phyloP scores from a whole-genome alignment of 2,329 filamentous ascomycete species.

The Shiraia bambusicola region DNA sequence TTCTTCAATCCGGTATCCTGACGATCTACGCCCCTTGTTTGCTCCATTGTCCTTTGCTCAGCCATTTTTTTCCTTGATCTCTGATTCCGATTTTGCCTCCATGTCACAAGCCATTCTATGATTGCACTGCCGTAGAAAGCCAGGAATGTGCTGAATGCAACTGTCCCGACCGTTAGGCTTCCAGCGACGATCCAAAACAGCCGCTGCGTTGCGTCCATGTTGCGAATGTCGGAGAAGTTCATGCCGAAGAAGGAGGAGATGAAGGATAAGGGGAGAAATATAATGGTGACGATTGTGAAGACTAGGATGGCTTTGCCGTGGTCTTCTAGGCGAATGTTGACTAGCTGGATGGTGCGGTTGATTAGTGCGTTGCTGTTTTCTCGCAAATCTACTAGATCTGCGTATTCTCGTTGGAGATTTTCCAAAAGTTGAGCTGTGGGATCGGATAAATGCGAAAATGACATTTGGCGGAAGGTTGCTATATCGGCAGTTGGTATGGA shows the following conservation, averaged over 20 bases:
- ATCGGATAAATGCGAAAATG: conserved; percentile 40
- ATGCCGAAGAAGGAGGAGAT: conserved; percentile 49
- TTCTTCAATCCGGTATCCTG: conserved; percentile 12
- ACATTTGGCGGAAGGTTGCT: conserved; percentile 44
- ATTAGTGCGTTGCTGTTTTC: conserved; percentile 49
- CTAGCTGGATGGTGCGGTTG: conserved; percentile 48
- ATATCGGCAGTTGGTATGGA: conserved; percentile 25
- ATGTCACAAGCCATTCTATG: conserved; percentile 40
- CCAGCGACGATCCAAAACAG: conserved; percentile 47
- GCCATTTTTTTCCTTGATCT: conserved; percentile 12
- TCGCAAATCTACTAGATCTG: conserved; percentile 44
- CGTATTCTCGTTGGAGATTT: conserved; percentile 45
- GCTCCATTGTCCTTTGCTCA: too few species aligned
- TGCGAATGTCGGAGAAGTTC: conserved; percentile 46
- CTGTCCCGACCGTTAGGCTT: conserved; percentile 42
- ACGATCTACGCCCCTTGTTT: conserved; percentile 2
- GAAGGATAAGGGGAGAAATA: conserved; percentile 49
- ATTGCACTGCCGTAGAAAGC: conserved; percentile 46
- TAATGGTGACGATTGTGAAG: conserved; percentile 49
- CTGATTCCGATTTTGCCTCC: conserved; percentile 34
- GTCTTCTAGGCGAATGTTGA: conserved; percentile 50
- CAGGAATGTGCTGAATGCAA: conserved; percentile 43
- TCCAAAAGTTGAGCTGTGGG: conserved; percentile 44
- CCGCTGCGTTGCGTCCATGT: conserved; percentile 43
- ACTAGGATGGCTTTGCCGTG: conserved; percentile 49